These are phyloP conservation scores for Massospora cicadina DNA, from an alignment of 371 early-diverging fungal genomes.

Conservation along the genomic window DNA sequence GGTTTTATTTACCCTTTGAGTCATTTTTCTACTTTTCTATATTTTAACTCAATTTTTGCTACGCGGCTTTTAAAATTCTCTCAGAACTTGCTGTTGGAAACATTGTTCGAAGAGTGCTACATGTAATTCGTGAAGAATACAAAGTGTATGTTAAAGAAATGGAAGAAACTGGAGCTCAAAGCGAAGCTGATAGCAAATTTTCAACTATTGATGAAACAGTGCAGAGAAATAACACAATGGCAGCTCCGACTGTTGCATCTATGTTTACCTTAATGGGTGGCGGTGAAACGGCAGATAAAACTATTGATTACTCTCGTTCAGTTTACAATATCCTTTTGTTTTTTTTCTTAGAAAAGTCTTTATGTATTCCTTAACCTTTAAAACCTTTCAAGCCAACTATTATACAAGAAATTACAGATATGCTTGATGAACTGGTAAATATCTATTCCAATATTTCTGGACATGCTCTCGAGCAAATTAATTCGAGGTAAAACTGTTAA, in stretches of 20 bases:
- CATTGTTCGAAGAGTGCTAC: slow-evolving; percentile 63
- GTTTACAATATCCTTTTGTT: slow-evolving; percentile 14
- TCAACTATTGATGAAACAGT: neutral
- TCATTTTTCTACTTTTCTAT: too few species aligned
- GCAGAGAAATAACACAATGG: neutral
- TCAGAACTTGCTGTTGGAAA: slow-evolving; percentile 74
- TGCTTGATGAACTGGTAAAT: slow-evolving; percentile 60
- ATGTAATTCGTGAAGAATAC: slow-evolving; percentile 58
- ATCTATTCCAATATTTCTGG: slow-evolving; percentile 51
- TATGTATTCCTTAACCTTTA: slow-evolving; percentile 12
- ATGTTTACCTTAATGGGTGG: slow-evolving; percentile 5
- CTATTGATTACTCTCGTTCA: slow-evolving; percentile 9
- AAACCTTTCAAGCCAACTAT: slow-evolving; percentile 42
- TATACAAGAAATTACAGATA: slow-evolving; percentile 66
- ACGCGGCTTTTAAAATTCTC: neutral
- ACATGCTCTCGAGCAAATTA: slow-evolving; percentile 72
- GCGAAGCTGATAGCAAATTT: slow-evolving; percentile 10
- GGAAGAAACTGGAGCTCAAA: slow-evolving; percentile 17
- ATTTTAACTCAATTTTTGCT: neutral
- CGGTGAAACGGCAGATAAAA: neutral
- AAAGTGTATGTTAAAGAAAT: slow-evolving; percentile 14
- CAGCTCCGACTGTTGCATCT: slow-evolving; percentile 11
- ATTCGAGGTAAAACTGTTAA: slow-evolving; percentile 42
- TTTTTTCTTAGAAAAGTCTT: neutral
- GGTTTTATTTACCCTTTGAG: too few species aligned